phyloP scores from a whole-genome alignment of 805 yeast genomes.

The Candida loeiensis region DNA sequence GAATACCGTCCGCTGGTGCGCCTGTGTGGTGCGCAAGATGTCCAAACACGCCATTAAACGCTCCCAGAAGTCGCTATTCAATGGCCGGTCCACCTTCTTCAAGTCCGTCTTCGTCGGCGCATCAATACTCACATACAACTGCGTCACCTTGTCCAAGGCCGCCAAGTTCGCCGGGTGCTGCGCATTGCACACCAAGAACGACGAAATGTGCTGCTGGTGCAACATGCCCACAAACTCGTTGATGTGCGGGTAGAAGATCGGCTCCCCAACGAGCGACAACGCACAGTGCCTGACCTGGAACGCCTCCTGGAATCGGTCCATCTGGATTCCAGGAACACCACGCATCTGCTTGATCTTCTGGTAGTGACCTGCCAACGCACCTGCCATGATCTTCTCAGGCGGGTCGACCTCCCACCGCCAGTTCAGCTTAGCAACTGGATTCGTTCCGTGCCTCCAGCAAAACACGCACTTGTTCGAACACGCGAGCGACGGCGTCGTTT shows the following conservation, averaged over 20 bases:
- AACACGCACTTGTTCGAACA: constrained; percentile 95
- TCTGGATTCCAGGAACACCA: constrained; percentile 92
- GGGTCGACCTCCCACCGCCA: constrained; percentile 97
- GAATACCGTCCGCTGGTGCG: constrained; percentile 86
- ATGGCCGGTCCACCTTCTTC: constrained; percentile 82
- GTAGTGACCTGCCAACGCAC: constrained; percentile 87
- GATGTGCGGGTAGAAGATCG: constrained; percentile 88
- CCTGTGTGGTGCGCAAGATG: constrained; percentile 66
- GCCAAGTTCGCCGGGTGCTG: constrained; percentile 88
- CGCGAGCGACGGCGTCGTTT: constrained; percentile 88
- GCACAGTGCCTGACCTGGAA: constrained; percentile 90
- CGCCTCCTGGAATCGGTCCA: constrained; percentile 88
- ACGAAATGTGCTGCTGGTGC: constrained; percentile 75
- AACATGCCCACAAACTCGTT: constrained; percentile 78
- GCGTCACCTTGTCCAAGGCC: constrained; percentile 73
- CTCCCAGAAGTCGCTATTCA: constrained; percentile 91
- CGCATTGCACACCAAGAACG: constrained; percentile 90
- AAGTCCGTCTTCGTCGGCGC: constrained; percentile 83
- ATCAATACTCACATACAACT: constrained; percentile 87
- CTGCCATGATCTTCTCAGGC: constrained; percentile 78
- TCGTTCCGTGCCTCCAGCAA: constrained; percentile 97
- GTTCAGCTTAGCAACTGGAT: constrained; percentile 85
- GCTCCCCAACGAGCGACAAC: constrained; percentile 88
- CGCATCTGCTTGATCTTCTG: constrained; percentile 90
- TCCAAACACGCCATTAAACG: constrained; percentile 77